Base-by-base conservation (phyloP, 2,329 filamentous ascomycete species). In the Pezicula carpinea region DNA sequence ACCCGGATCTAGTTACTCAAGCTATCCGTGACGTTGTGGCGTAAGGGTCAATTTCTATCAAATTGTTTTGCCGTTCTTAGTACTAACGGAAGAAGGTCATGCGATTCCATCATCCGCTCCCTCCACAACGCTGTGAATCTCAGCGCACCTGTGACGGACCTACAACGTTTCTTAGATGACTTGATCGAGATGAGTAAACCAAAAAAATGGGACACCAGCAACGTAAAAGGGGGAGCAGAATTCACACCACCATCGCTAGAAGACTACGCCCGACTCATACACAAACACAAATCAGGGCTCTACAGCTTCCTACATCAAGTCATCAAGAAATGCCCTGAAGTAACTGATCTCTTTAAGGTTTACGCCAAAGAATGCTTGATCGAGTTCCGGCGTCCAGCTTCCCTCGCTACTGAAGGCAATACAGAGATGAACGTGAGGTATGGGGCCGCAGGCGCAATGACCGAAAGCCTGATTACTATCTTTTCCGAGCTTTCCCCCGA, bases 261-360 rank as follows among this genome's bases (percentile, higher is more conserved):
- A 53, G 86, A 91, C 57, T 92, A 83, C 52, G 82, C 89, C 7
- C 66, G 74, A 13, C 66, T 92, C 1, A 66, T 91, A 13, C 75
- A 76, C 53, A 78, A 79, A 45, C 84, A 91, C 57, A 75, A 80
- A 32, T 69, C 71, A 1, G 72, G 82, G 2, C 67, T 80, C 39
- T 88, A 89, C 66, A 79, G 76, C 43, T 91, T 87, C 70, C 62
- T 90, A 3, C 85, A 90, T 54, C 79, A 85, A 45, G 71, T 88
- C 8, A 79, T 79, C 4, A 79, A 77, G 53, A 83, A 83, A 26
- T 87, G 85, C 26, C n/a, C 59, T 77, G 19, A 77, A 74, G 48
- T 49, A 55, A 1, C 58, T 8, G 33, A 34, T 5, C 48, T 39
- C 23, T 56, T 49, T 26, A 38, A 44, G 36, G 42, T 47, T 3